Evolutionary conservation across 805 yeast genomes (phyloP).

Genomic region (Hanseniaspora occidentalis): DNA sequence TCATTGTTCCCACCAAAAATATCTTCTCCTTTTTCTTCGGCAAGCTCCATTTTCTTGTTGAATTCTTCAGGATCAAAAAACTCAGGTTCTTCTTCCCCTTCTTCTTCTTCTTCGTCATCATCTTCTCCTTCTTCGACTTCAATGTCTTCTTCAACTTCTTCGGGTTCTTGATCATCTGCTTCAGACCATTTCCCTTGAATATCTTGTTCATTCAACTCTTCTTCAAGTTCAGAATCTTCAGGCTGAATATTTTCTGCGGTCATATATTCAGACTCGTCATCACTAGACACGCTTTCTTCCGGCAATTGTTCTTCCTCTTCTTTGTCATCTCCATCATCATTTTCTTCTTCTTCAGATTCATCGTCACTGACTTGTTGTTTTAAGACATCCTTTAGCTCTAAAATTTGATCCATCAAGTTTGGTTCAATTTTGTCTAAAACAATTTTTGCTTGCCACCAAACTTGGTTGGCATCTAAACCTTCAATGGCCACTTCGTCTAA

Average conservation of each 20-base stretch:
- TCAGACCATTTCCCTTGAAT: slow-evolving; percentile 9
- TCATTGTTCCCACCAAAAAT: slow-evolving; percentile 8
- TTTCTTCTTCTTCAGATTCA: slow-evolving; percentile 9
- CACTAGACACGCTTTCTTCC: slow-evolving; percentile 14
- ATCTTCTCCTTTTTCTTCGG: slow-evolving; percentile 21
- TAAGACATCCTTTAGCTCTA: slow-evolving; percentile 29
- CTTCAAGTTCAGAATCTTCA: slow-evolving; percentile 17
- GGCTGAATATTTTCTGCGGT: slow-evolving; percentile 17
- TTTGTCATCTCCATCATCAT: slow-evolving; percentile 9
- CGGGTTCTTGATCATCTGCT: slow-evolving; percentile 18
- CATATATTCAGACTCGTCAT: slow-evolving; percentile 9
- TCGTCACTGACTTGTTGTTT: slow-evolving; percentile 12
- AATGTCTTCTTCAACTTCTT: slow-evolving; percentile 17
- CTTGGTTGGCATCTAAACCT: slow-evolving; percentile 82
- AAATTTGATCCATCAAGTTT: slow-evolving; percentile 44
- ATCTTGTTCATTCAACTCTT: slow-evolving; percentile 15
- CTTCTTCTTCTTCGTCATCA: slow-evolving; percentile 17
- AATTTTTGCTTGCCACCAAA: slow-evolving; percentile 86
- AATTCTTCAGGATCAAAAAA: slow-evolving; percentile 17
- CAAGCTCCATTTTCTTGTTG: slow-evolving; percentile 15
- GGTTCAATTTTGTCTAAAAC: slow-evolving; percentile 71
- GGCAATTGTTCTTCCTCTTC: slow-evolving; percentile 10
- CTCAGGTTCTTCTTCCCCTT: slow-evolving; percentile 14
- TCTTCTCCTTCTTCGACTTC: slow-evolving; percentile 19
- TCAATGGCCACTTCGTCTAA: slow-evolving; percentile 74